Evolutionary conservation across 306 rosid species (phyloP).

Genomic region (Gynostemma pentaphyllum): DNA sequence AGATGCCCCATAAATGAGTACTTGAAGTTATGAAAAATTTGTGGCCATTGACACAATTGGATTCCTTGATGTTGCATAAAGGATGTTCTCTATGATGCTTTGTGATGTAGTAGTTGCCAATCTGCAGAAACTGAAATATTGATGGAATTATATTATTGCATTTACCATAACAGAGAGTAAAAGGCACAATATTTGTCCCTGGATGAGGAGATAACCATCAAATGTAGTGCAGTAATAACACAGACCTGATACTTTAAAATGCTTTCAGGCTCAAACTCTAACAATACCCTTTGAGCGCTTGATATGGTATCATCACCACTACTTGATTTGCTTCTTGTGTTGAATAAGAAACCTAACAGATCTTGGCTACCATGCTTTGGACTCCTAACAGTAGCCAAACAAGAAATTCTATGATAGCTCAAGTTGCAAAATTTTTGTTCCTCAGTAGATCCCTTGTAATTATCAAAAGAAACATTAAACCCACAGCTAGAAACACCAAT

Average conservation of each 20-base stretch:
- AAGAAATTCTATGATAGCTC: slow-evolving; percentile 34
- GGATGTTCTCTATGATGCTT: slow-evolving; percentile 32
- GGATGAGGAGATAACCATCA: not conserved
- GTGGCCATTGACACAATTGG: slow-evolving; percentile 17
- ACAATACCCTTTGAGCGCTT: slow-evolving; percentile 40
- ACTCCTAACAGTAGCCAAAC: slow-evolving; percentile 38
- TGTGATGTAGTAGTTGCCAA: slow-evolving; percentile 61
- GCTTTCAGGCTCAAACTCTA: slow-evolving; percentile 56
- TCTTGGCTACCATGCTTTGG: slow-evolving; percentile 19
- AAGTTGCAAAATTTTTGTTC: slow-evolving; percentile 18
- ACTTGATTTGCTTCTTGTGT: slow-evolving; percentile 17
- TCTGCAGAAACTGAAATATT: slow-evolving; percentile 60
- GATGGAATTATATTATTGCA: slow-evolving; percentile 12
- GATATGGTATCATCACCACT: slow-evolving; percentile 25
- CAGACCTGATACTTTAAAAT: slow-evolving; percentile 54
- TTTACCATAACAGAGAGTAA: not conserved
- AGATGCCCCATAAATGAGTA: slow-evolving; percentile 51
- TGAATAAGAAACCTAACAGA: slow-evolving; percentile 35
- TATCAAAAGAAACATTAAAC: slow-evolving; percentile 30
- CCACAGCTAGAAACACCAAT: slow-evolving; percentile 20
- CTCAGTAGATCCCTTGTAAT: slow-evolving; percentile 21
- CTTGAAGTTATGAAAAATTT: slow-evolving; percentile 36
- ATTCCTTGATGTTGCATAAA: slow-evolving; percentile 28
- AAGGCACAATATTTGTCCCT: not conserved
- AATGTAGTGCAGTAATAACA: slow-evolving; percentile 12